phyloP scores from a whole-genome alignment of 1,139 yeast genomes.

The Trichomonascaceae sp. region DNA sequence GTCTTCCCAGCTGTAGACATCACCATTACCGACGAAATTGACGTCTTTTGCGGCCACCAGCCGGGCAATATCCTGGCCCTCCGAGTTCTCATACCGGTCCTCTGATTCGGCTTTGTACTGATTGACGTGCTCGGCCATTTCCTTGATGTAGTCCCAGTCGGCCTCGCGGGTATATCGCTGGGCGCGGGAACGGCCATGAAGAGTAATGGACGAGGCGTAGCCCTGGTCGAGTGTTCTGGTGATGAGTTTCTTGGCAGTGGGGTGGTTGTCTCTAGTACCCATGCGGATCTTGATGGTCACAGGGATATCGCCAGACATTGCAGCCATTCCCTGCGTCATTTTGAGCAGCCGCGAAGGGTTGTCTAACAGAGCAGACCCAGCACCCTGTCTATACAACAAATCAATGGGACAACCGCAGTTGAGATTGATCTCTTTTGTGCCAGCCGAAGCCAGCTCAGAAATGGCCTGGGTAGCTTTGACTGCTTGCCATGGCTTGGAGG shows the following conservation, averaged over 20 bases:
- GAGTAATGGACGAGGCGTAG: constrained; percentile 79
- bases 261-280: constrained; percentile 75
- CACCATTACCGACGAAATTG: constrained; percentile 70
- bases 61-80: constrained; percentile 29
- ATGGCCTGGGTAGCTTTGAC: constrained; percentile 81
- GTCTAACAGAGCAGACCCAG: constrained; percentile 88
- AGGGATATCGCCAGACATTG: constrained; percentile 79
- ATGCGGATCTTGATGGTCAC: constrained; percentile 85
- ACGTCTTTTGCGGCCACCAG: constrained; percentile 25
- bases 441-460: constrained; percentile 33
- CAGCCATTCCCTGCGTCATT: constrained; percentile 78
- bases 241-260: constrained; percentile 70
- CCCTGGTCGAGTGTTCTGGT: constrained; percentile 60
- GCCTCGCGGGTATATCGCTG: constrained; percentile 88
- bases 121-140: constrained; percentile 57
- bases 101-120: constrained; percentile 31
- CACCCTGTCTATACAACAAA: constrained; percentile 80
- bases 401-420: constrained; percentile 98
- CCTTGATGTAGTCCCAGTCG: constrained; percentile 80
- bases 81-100: constrained; percentile 30
- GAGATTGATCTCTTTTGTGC: constrained; percentile 65
- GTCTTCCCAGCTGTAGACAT: constrained; percentile 73
- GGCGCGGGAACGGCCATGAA: constrained; percentile 93
- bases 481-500: constrained; percentile 88
- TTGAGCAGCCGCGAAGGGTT: constrained; percentile 72